Base-by-base conservation (phyloP, 2,329 filamentous ascomycete species). In the Colletotrichum truncatum region DNA sequence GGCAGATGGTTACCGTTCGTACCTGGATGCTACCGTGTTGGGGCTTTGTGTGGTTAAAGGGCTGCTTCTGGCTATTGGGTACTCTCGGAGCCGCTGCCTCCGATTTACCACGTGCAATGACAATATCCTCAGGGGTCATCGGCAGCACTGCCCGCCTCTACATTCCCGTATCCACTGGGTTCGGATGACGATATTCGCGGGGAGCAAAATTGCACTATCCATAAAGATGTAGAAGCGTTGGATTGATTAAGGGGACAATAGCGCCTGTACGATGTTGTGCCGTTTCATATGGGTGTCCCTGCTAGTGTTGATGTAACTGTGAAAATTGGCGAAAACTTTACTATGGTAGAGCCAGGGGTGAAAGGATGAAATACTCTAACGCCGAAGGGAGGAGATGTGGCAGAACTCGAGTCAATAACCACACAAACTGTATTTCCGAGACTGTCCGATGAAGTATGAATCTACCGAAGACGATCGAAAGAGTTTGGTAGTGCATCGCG, bases 181-280 rank as follows among this genome's bases (percentile, higher is more conserved):
- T 65, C 34, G 43, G 57, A 65, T 51, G 63, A 63, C 43, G 25
- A 36, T 11, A 45, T 51, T 28, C 56, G 45, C 49, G 10, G 4
- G 14, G 21, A 32, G 18, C 16, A 28, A 32, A 14, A 14, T 6
- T 26, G 10, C 4, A 25, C 26, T 9, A 25, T 8, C 11, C 28
- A 12, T 11, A 3, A 12, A 32, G 10, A 28, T 38, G 49, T 49
- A 23, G 36, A 34, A 34, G 41, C 34, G 16, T 6, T 57, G 38
- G 36, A 32, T 56, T 63, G 57, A 65, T 65, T 56, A 62, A 65
- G 57, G 34, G 43, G 62, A 43, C 12, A 21, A 55, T 49, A 45
- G 49, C 23, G 4, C 28, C 36, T 23, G 43, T 16, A 32, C n/a
- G 8, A 2, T n/a, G n/a, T n/a, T n/a, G 8, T 16, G 30, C 26